These are phyloP conservation scores for Schoenoplectus triqueter DNA, from an alignment of 202 grass and related monocot genomes.

Conservation along the genomic window DNA sequence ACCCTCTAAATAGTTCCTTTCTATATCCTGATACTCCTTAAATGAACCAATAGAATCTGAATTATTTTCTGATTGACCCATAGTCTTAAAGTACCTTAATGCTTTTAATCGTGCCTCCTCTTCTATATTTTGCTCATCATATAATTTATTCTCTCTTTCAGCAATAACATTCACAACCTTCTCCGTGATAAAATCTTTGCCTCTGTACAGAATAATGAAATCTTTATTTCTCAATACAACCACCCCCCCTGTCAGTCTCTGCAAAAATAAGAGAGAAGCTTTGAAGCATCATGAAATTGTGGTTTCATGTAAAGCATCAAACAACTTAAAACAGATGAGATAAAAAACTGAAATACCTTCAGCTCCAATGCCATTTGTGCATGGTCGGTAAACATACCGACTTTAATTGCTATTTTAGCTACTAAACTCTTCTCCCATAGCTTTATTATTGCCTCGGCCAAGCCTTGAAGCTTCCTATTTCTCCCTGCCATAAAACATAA, in stretches of 20 bases:
- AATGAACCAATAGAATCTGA: slow-evolving; percentile 57
- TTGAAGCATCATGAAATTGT: slow-evolving; percentile 3
- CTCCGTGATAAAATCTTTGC: slow-evolving; percentile 89
- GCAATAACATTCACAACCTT: slow-evolving; percentile 58
- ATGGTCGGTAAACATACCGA: slow-evolving; percentile 71
- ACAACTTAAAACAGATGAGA: neutral
- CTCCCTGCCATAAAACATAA: slow-evolving; percentile 40
- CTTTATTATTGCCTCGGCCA: slow-evolving; percentile 87
- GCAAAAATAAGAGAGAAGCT: slow-evolving; percentile 41
- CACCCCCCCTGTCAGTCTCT: slow-evolving; percentile 87
- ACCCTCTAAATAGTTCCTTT: slow-evolving; percentile 44
- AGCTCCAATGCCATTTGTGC: slow-evolving; percentile 86
- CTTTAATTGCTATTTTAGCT: slow-evolving; percentile 93
- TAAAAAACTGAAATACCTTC: slow-evolving; percentile 48
- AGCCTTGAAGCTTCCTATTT: slow-evolving; percentile 79
- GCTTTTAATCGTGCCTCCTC: slow-evolving; percentile 68
- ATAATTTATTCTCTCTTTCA: slow-evolving; percentile 58
- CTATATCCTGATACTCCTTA: slow-evolving; percentile 69
- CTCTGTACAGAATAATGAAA: slow-evolving; percentile 93
- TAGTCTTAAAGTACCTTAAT: slow-evolving; percentile 50
- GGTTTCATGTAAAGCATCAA: neutral
- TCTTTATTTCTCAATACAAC: slow-evolving; percentile 91
- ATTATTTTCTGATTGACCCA: slow-evolving; percentile 38
- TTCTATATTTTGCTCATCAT: slow-evolving; percentile 70
- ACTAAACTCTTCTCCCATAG: slow-evolving; percentile 93